These are phyloP conservation scores for Albizia julibrissin DNA, from an alignment of 306 rosid genomes.

Conservation along the genomic window DNA sequence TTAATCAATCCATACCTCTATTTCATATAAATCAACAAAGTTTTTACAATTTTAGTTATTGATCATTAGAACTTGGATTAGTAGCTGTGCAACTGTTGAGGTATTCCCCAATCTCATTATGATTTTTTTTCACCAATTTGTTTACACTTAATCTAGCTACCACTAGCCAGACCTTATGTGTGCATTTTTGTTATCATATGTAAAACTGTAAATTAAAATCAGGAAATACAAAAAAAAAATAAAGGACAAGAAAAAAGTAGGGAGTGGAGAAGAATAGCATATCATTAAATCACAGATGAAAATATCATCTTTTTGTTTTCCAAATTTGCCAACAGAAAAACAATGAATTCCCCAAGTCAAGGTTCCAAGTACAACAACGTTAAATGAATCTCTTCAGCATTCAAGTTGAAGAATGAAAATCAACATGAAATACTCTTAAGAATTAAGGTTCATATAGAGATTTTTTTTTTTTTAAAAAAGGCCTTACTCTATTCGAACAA, in stretches of 20 bases:
- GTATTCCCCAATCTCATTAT: background rate
- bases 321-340: background rate
- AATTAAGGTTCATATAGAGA: conserved; percentile 14
- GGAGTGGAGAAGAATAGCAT: background rate
- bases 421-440: conserved; percentile 19
- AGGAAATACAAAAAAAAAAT: background rate
- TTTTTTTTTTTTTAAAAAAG: background rate
- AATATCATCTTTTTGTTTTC: background rate
- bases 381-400: conserved; percentile 30
- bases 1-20: background rate
- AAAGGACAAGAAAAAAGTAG: background rate
- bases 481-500: conserved; percentile 77
- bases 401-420: conserved; percentile 39
- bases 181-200: background rate
- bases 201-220: background rate
- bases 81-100: background rate
- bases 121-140: background rate
- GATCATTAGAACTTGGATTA: background rate
- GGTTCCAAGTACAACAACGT: background rate
- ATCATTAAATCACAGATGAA: background rate
- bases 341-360: background rate
- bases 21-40: background rate
- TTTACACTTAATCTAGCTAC: background rate
- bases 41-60: no score
- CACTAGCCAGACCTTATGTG: background rate